Percentiles rank a stretch among this genome's conserved stretches.
phyloP scores from a whole-genome alignment of 352 stramenopile genomes.

The Phytophthora hybrid region DNA sequence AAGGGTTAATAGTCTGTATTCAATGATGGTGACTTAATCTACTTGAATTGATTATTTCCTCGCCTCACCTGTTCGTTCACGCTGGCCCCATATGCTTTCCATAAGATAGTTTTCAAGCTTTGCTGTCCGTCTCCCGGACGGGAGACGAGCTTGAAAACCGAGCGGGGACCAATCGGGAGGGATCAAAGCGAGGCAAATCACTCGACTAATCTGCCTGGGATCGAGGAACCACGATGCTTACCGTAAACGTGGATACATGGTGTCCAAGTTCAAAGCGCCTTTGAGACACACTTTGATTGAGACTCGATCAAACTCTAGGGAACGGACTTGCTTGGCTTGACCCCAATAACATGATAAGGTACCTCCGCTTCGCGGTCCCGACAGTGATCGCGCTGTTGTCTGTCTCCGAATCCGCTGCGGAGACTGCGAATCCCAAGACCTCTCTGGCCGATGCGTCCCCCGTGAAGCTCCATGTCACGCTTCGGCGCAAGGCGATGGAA shows the following conservation, averaged over 20 bases:
- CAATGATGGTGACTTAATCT: too few relatives aligned
- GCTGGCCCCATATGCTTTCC: neutral
- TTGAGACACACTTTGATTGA: neutral
- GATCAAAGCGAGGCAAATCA: neutral
- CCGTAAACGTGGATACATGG: neutral
- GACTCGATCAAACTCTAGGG: too few relatives aligned
- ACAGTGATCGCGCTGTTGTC: neutral
- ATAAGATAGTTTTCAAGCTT: conserved; percentile 1
- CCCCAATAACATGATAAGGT: neutral
- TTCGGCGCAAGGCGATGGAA: conserved; percentile 37
- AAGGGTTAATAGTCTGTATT: too few relatives aligned
- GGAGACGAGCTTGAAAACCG: too few relatives aligned
- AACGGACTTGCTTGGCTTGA: too few relatives aligned
- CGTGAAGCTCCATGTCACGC: conserved; percentile 45
- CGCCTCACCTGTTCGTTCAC: conserved; percentile 1
- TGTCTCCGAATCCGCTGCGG: neutral
- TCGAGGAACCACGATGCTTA: neutral
- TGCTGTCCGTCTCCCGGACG: neutral
- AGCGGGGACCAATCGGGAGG: neutral
- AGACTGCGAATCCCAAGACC: neutral
- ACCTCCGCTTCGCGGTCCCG: neutral
- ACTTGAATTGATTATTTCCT: too few relatives aligned
- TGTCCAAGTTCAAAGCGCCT: neutral
- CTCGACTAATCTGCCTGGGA: conserved; percentile 5
- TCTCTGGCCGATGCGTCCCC: conserved; percentile 32